Base-by-base conservation (phyloP, 1,284 basidiomycete species). In the Austroboletus niveus region DNA sequence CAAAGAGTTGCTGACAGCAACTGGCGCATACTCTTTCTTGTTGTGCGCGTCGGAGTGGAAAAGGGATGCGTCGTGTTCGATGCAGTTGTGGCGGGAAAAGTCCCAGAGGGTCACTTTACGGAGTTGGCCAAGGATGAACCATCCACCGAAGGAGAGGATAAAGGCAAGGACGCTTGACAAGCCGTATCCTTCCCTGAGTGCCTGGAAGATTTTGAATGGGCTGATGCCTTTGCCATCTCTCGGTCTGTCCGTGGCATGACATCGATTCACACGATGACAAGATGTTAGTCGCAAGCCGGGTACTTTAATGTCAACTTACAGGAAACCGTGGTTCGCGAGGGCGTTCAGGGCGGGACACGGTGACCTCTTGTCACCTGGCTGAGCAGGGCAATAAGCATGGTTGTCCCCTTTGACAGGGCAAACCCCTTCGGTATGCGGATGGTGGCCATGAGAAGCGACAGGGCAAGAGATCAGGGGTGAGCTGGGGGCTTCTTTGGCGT, bases 271-370 rank as follows among this genome's bases (percentile, higher is more conserved):
- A 29, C 17, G 8, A 43, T 42, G 1, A 11, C 42, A 8, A 52
- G 39, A 4, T 12, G 27, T 27, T 8, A 6, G 38, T 17, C 20
- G 4, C 14, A 4, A 35, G 2, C 20, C 22, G 36, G 14, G 30
- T 12, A 11, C 20, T 35, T 6, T 29, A 32, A 39, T 9, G 4
- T 9, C 14, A 30, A 64, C 71, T 51, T 35, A 74, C 71, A 77
- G 58, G 31, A 71, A 79, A 20, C 75, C 73, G 42, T 75, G 74
- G 51, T 79, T 77, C 1, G 75, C 74, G 24, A 78, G 69, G 1
- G 75, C 52, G 55, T 79, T 79, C 24, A 78, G 56, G 4, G 75
- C 82, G 5, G 81, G 76, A 45, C 76, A 78, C 0, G 76, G 76
- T 8, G 75, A 71, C n/a, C 84, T 63, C 17, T 47, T 52, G 51